A percentile compares a stretch with the other conserved stretches of the same genome.
Evolutionary conservation across 495 filamentous ascomycete genomes (phyloP).

Genomic region (Beverwykella pulmonaria): DNA sequence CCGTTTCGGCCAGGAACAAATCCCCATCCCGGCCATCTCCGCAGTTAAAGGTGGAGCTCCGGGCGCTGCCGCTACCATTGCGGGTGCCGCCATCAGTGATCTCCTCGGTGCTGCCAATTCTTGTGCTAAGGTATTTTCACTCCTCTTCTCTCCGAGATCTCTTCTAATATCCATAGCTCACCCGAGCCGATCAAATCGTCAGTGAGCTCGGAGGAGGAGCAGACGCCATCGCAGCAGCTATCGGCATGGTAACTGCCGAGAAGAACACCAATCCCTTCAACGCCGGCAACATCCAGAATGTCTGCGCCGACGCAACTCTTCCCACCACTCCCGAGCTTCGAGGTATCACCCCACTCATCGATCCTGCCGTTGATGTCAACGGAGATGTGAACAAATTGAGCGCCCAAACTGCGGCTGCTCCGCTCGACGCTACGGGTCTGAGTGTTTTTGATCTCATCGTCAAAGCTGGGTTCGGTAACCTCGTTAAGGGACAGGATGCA

Average conservation of each 20-base stretch:
- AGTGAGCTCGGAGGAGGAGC: slow-evolving; percentile 55
- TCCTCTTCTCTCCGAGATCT: neutral
- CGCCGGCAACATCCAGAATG: slow-evolving; percentile 53
- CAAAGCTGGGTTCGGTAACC: slow-evolving; percentile 59
- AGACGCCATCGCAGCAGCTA: slow-evolving; percentile 58
- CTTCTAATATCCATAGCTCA: slow-evolving; percentile 49
- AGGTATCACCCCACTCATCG: slow-evolving; percentile 63
- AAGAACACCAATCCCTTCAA: slow-evolving; percentile 69
- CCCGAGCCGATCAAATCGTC: slow-evolving; percentile 61
- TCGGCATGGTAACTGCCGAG: slow-evolving; percentile 63
- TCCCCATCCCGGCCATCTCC: slow-evolving; percentile 49
- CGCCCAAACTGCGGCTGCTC: slow-evolving; percentile 50
- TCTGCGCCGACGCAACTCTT: slow-evolving; percentile 60
- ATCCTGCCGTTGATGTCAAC: slow-evolving; percentile 57
- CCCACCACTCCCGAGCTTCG: slow-evolving; percentile 59
- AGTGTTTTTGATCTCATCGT: slow-evolving; percentile 59
- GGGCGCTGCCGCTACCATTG: slow-evolving; percentile 59
- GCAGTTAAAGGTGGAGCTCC: slow-evolving; percentile 54
- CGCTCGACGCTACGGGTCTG: slow-evolving; percentile 56
- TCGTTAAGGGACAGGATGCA: slow-evolving; percentile 43
- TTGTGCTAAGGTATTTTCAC: slow-evolving; percentile 54
- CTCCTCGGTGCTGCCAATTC: slow-evolving; percentile 61
- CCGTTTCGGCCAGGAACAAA: slow-evolving; percentile 57
- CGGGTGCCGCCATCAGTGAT: slow-evolving; percentile 54
- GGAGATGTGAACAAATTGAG: slow-evolving; percentile 60